Evolutionary conservation across 768 basidiomycete genomes (phyloP), one percentile per base, ranked within the genome.

Genomic region (Suillus tomentosus): DNA sequence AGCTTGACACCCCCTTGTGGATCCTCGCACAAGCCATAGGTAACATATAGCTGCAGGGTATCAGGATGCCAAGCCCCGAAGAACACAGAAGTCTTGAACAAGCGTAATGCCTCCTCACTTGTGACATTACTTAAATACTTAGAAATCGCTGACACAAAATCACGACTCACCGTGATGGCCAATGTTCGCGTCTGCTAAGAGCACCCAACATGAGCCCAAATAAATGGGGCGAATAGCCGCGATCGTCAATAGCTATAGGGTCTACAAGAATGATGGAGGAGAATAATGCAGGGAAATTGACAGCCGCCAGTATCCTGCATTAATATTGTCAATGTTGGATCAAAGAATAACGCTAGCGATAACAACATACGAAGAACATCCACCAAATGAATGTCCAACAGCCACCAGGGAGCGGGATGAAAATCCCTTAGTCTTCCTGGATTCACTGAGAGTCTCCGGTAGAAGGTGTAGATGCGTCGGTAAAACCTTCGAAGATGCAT

Each of bases 311-410:
- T n/a, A 84, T 73, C 17, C 90, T 92, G 67, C 13, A 27, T 24
- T 37, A 24, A 58, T 5, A 42, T 58, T 27, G 17, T 17, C 50
- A 27, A 27, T 27, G 17, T 59, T 37, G 50, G 24, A 65, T 67
- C 22, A 64, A 45, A 43, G 24, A 42, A 37, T 39, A n/a, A 39
- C 7, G 34, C 36, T 24, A 55, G 27, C 13, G 31, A 62, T 19
- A 59, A 63, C 8, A 62, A 80, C 91, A 70, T 71, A 93, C 88
- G 86, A 82, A 2, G 87, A 86, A 70, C 87, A 88, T 2, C 91
- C 95, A 22, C 95, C 92, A 60, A 92, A 87, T 0, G 94, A 95
- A 72, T 97, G 95, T 0, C 94, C 95, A 4, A 94, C 77, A 5
- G 80, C 86, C 24, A 94, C 79, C 3, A 95, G 69, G n/a, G 75